Base-by-base conservation (phyloP, 352 stramenopile genomes). In the Pythium pyrilobum region DNA sequence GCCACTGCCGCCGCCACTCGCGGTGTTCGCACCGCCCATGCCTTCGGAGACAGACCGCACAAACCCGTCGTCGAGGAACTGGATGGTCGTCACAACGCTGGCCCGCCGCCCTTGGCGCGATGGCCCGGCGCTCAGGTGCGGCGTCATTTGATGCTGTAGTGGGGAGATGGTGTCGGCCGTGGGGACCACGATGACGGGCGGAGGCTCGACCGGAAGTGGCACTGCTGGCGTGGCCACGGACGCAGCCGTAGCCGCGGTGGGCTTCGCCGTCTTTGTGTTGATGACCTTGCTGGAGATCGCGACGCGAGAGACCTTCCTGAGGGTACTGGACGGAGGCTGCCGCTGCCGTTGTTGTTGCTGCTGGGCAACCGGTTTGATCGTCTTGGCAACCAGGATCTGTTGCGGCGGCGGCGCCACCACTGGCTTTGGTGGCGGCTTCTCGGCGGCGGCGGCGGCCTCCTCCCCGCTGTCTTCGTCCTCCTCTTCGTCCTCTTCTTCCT, bases 401-500 rank as follows among this genome's bases (percentile, higher is more conserved):
- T 42, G 20, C 12, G 36, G 32, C 39, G 24, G 9, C 8, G 28
- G 18, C 3, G 31, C 20, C n/a, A 12, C n/a, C 10, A 21, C 9
- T n/a, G 21, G 29, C 3, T 25, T 16, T 4, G 29, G n/a, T 18
- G 12, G 21, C 33, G 11, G 20, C 37, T n/a, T 54, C 29, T 48
- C 31, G 6, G 27, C 10, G 21, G 2, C 23, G 4, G 52, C 27
- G 16, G 25, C 24, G 3, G 59, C 52, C 1, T 34, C 47, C 20
- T 60, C 50, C 7, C 63, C 50, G 5, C 36, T 9, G 4, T 56
- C 27, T 12, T 32, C 24, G 3, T 62, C 52, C 1, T 34, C 47
- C 20, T 60, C 50, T 5, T 66, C 50, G 5, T 61, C 54, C 2
- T 34, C 52, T 5, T 79, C 71, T 7, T 72, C 52, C 0, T 72